Conservation (phyloP, 345 rosid genomes). For the Carallia pectinifolia region DNA sequence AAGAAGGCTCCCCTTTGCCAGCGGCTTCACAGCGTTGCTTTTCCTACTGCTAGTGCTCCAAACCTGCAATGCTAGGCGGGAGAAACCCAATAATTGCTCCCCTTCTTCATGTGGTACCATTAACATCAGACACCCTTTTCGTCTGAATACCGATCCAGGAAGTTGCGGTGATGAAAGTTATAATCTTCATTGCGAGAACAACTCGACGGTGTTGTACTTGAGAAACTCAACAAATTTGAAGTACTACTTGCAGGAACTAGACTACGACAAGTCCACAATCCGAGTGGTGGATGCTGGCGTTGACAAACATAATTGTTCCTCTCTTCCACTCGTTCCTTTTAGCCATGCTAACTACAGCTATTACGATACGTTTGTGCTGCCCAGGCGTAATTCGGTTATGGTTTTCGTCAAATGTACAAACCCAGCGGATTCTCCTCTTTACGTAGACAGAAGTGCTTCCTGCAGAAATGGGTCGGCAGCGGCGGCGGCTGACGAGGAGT, state of each 20-base stretch:
- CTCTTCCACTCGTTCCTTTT: background rate
- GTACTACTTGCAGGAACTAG: background rate
- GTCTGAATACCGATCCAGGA: slow-evolving; percentile 3
- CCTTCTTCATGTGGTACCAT: slow-evolving; percentile 1
- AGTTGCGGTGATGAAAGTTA: background rate
- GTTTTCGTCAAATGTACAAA: background rate
- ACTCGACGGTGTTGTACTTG: background rate
- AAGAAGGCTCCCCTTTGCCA: too few relatives aligned
- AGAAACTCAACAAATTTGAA: too few relatives aligned
- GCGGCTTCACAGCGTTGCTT: too few relatives aligned
- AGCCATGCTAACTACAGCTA: background rate
- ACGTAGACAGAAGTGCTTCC: background rate
- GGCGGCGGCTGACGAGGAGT: too few relatives aligned
- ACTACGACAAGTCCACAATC: slow-evolving; percentile 7
- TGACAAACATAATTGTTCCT: slow-evolving; percentile 1
- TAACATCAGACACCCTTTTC: slow-evolving; percentile 5
- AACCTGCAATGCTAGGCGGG: too few relatives aligned
- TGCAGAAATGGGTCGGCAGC: background rate
- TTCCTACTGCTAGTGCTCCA: too few relatives aligned
- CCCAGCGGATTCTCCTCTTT: background rate
- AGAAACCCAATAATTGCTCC: too few relatives aligned
- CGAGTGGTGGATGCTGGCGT: slow-evolving; percentile 13
- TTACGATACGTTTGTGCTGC: too few relatives aligned
- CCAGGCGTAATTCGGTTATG: too few relatives aligned
- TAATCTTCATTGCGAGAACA: slow-evolving; percentile 3